Conservation (phyloP, 352 stramenopile species). For the Globisporangium iwayamae region DNA sequence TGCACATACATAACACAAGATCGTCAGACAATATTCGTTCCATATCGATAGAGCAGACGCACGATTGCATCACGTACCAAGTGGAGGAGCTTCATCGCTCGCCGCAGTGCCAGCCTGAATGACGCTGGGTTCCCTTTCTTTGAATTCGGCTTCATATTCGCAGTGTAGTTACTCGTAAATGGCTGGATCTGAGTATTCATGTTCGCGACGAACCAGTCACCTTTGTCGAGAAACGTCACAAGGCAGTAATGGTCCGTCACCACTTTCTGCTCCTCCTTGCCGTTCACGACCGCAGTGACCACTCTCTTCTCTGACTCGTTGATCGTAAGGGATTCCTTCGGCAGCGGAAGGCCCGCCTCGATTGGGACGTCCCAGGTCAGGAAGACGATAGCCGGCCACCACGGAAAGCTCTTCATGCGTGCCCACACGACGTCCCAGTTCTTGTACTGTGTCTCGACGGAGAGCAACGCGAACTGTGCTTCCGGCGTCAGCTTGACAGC, state of each 20-base stretch:
- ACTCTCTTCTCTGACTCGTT: slow-evolving; percentile 29
- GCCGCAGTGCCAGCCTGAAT: slow-evolving; percentile 33
- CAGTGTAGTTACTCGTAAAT: slow-evolving; percentile 51
- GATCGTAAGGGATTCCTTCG: slow-evolving; percentile 35
- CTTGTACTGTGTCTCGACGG: slow-evolving; percentile 48
- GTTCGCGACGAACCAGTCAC: slow-evolving; percentile 51
- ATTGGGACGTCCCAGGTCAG: slow-evolving; percentile 51
- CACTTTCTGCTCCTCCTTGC: slow-evolving; percentile 15
- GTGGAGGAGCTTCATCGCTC: slow-evolving; percentile 39
- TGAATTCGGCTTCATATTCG: slow-evolving; percentile 25
- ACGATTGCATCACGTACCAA: slow-evolving; percentile 26
- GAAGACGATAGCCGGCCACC: slow-evolving; percentile 81
- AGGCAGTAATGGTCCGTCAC: slow-evolving; percentile 27
- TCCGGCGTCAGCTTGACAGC: slow-evolving; percentile 21
- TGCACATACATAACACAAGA: not conserved
- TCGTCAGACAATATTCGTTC: not conserved
- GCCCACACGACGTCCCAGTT: slow-evolving; percentile 80
- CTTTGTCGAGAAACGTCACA: slow-evolving; percentile 68
- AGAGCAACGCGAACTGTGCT: slow-evolving; percentile 23
- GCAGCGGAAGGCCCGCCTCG: slow-evolving; percentile 33
- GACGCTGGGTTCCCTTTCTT: slow-evolving; percentile 9
- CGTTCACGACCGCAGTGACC: slow-evolving; percentile 15
- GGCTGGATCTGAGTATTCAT: slow-evolving; percentile 36
- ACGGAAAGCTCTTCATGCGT: slow-evolving; percentile 64
- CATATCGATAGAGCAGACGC: not conserved